phyloP scores from a whole-genome alignment of 768 basidiomycete genomes.

The Agaricus sinodeliciosus region DNA sequence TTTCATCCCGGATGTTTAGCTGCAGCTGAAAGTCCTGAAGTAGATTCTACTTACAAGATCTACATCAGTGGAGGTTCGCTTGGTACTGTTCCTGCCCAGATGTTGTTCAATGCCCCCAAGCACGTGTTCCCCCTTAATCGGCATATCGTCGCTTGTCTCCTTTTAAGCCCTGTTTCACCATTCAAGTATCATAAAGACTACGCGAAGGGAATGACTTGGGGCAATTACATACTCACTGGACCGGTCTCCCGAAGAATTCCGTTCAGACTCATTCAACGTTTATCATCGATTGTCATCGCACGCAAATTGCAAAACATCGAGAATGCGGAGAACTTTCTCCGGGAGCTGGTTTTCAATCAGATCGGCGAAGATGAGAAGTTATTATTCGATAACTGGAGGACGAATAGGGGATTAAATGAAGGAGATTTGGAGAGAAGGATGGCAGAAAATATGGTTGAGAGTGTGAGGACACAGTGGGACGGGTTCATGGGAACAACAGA shows the following conservation, averaged over 20 bases:
- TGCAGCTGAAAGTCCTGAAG: not conserved
- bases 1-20: constrained; percentile 35
- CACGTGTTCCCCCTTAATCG: constrained; percentile 44
- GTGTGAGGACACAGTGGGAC: constrained; percentile 43
- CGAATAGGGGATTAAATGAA: constrained; percentile 30
- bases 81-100: constrained; percentile 49
- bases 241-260: constrained; percentile 37
- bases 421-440: constrained; percentile 36
- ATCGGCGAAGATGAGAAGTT: constrained; percentile 31
- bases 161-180: constrained; percentile 41
- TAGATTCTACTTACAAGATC: constrained; percentile 27
- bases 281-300: constrained; percentile 26
- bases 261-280: constrained; percentile 26
- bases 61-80: constrained; percentile 50
- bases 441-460: constrained; percentile 36
- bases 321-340: constrained; percentile 35
- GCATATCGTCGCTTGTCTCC: constrained; percentile 38
- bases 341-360: constrained; percentile 26
- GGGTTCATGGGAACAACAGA: constrained; percentile 39
- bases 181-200: constrained; percentile 40
- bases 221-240: constrained; percentile 39
- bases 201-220: constrained; percentile 37
- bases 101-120: constrained; percentile 46
- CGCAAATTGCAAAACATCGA: constrained; percentile 30
- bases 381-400: constrained; percentile 36